These are phyloP conservation scores for Selaginella moellendorffii DNA, from an alignment of 75 land plant species.

Conservation along the genomic window DNA sequence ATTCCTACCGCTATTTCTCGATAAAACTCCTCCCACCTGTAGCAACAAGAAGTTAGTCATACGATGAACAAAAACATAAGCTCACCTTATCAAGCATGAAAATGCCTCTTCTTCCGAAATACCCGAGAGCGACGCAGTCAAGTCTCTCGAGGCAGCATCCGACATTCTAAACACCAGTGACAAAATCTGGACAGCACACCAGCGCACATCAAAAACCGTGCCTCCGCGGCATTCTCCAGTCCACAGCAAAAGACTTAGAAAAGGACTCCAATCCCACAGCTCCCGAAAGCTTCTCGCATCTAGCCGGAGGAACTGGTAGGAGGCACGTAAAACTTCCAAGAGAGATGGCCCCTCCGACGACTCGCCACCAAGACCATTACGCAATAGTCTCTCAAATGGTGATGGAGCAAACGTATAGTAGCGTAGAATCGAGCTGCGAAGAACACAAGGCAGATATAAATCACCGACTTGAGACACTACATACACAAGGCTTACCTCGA, in stretches of 20 bases:
- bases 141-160: constrained; percentile 31
- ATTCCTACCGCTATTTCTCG: constrained; percentile 69
- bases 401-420: constrained; percentile 73
- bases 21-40: constrained; percentile 70
- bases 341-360: constrained; percentile 19
- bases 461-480: too few relatives aligned
- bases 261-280: constrained; percentile 88
- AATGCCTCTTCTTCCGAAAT: constrained; percentile 33
- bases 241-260: constrained; percentile 44
- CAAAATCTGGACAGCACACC: constrained; percentile 63
- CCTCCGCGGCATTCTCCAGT: background rate
- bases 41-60: background rate
- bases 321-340: constrained; percentile 32
- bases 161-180: constrained; percentile 40
- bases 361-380: background rate
- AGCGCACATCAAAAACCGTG: constrained; percentile 41
- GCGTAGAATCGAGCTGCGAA: constrained; percentile 44
- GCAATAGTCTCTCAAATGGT: constrained; percentile 49
- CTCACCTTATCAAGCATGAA: constrained; percentile 47
- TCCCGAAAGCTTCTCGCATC: constrained; percentile 45
- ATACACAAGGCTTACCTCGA: constrained; percentile 31
- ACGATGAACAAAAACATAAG: background rate
- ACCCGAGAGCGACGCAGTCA: constrained; percentile 27
- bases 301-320: constrained; percentile 51
- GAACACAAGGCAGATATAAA: background rate